Evolutionary conservation across 2,329 filamentous ascomycete genomes (phyloP), one percentile per base, ranked within the genome.

Genomic region (Biscogniauxia sp.): DNA sequence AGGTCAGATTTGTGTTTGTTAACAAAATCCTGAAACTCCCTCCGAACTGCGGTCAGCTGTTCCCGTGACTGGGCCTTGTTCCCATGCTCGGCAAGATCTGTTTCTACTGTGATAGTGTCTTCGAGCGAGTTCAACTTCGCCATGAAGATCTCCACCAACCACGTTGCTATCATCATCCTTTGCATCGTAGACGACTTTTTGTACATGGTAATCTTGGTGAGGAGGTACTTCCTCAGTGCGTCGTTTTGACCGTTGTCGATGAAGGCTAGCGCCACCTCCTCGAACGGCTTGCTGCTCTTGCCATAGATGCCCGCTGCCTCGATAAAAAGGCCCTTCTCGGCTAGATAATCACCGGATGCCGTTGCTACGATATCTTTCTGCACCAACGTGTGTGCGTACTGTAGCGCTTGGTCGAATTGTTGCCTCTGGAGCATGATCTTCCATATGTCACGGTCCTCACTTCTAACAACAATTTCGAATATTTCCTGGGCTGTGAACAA

Each of bases 61-160:
- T 89, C 85, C 66, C 86, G 84, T 0, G 88, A 89, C 61, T 94
- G 88, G 2, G 85, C 83, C 0, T 89, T 85, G 68, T 88, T 92
- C 50, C 88, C 79, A 37, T 84, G 86, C 64, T 93, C 91, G 0
- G 87, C 84, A 20, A 94, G 77, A 73, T 97, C 93, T 0, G 92
- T 91, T 69, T 92, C 91, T 0, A 93, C 96, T 49, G 93, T 90
- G 65, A 98, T 94, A 2, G 91, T 93, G 75, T 99, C 95, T 71
- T 99, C 95, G 3, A 99, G 82, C 2, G 91, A 89, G 73, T 99
- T 97, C 51, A 99, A 83, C 76, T 97, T 97, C 5, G 93, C 91
- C 93, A 99, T 99, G 76, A 94, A 99, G 1, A 98, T 84, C 75
- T 99, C 95, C 9, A 97, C 83, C 51, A 99, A 84, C 95, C 95